Evolutionary conservation across 305 asterid species (phyloP).

Genomic region (Stenogyne calaminthoides): DNA sequence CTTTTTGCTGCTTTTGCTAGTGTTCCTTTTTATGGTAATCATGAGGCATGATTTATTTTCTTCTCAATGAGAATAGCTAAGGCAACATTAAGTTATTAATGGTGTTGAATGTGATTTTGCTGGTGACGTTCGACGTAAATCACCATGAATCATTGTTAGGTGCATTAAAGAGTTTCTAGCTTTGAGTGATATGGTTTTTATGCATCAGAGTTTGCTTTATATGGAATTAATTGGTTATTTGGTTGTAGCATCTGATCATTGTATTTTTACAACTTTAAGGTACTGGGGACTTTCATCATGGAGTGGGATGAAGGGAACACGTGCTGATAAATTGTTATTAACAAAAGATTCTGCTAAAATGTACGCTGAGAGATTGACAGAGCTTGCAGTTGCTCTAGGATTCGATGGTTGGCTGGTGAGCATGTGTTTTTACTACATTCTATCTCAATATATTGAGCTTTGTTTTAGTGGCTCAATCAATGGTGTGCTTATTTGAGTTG

Average conservation of each 20-base stretch:
- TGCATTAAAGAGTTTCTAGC: slow-evolving; percentile 8
- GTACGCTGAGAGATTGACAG: slow-evolving; percentile 84
- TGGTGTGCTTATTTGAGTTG: background rate
- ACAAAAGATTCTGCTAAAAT: slow-evolving; percentile 64
- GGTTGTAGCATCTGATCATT: slow-evolving; percentile 7
- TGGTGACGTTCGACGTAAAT: background rate
- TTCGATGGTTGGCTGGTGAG: slow-evolving; percentile 99
- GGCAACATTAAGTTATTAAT: background rate
- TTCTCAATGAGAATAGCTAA: background rate
- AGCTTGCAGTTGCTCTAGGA: slow-evolving; percentile 87
- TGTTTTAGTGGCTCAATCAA: background rate
- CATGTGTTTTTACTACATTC: background rate
- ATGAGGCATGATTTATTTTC: background rate
- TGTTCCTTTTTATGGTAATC: slow-evolving; percentile 11
- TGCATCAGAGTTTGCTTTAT: background rate
- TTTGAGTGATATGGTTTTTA: slow-evolving; percentile 3
- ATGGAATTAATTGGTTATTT: slow-evolving; percentile 5
- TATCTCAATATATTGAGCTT: background rate
- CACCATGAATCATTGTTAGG: slow-evolving; percentile 11
- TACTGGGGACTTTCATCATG: slow-evolving; percentile 88
- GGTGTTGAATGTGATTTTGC: background rate
- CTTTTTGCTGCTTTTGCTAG: background rate
- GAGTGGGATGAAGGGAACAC: slow-evolving; percentile 88
- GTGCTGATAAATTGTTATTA: slow-evolving; percentile 59
- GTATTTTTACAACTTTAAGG: slow-evolving; percentile 42